Evolutionary conservation across 306 rosid species (phyloP), one percentile per base, ranked within the genome.

Genomic region (Albizia julibrissin): DNA sequence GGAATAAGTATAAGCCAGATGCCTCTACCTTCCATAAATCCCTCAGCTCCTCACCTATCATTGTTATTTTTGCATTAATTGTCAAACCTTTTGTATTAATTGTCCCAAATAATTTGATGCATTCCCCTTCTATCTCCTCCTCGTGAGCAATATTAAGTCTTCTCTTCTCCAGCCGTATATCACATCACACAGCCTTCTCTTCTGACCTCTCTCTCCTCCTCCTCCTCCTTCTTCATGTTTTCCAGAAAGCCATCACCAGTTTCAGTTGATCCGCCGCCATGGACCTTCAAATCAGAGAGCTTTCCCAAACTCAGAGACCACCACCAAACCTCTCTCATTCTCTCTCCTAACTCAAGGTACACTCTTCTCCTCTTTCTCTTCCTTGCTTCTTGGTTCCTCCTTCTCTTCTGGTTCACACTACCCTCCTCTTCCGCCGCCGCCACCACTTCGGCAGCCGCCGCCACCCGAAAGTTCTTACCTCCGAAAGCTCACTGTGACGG

Each of bases 201-300:
- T 29, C 31, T 29, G 72, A 54, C 42, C 33, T 10, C 24, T 31
- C 16, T 24, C 27, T 40, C 14, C 75, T 10, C 21, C 26, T 2
- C 4, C 46, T 19, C 15, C 54, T 47, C 19, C 29, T 42, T 19
- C 79, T 10, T 43, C 49, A 92, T 90, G 79, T 84, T 90, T 73
- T 81, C 81, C 82, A 78, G 94, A 83, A 94, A 90, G 77, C 86
- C 85, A 64, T 64, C 90, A 58, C 79, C 88, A 22, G 22, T 84
- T 43, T 80, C 80, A 8, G 70, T 82, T 61, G 29, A 42, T 22
- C 77, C 75, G 31, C 79, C 79, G 31, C 86, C 88, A 81, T 69
- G 65, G 79, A 29, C 75, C 46, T 24, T 26, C 67, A 85, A 86
- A 54, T 72, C 78, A 66, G 84, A 79, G 6, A 81, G 66, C 82